Conservation (phyloP, 805 yeast genomes). For the Candida glaebosa region DNA sequence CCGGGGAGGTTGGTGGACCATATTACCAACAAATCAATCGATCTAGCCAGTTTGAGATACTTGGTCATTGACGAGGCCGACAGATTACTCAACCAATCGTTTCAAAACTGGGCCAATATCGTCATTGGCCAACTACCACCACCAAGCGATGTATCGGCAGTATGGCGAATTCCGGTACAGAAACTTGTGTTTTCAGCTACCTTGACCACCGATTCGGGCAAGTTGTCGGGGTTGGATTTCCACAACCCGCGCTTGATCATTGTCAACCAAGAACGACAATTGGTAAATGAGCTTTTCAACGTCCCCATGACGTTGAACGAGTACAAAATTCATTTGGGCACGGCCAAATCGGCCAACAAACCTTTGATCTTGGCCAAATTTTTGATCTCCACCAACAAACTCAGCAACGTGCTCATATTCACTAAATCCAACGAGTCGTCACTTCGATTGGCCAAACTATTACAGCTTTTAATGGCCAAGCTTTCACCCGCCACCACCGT, state of each 20-base stretch:
- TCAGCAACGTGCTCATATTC: conserved; percentile 52
- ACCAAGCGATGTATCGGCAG: conserved; percentile 20
- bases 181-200: conserved; percentile 89
- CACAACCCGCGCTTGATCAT: conserved; percentile 69
- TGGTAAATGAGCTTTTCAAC: conserved; percentile 55
- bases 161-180: conserved; percentile 42
- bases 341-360: conserved; percentile 47
- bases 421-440: conserved; percentile 83
- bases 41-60: conserved; percentile 52
- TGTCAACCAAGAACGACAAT: conserved; percentile 53
- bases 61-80: conserved; percentile 82
- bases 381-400: conserved; percentile 32
- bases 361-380: conserved; percentile 70
- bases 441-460: conserved; percentile 66
- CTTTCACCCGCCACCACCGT: conserved; percentile 16
- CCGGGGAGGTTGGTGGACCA: conserved; percentile 87
- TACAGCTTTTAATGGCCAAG: conserved; percentile 39
- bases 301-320: conserved; percentile 55
- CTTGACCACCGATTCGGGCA: conserved; percentile 88
- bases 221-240: conserved; percentile 67
- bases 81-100: conserved; percentile 76
- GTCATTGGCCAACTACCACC: conserved; percentile 38
- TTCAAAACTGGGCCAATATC: conserved; percentile 85
- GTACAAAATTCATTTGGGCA: conserved; percentile 37
- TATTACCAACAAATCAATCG: conserved; percentile 39